phyloP scores from a whole-genome alignment of 371 early-diverging fungal genomes.

The Umbelopsis sp. region DNA sequence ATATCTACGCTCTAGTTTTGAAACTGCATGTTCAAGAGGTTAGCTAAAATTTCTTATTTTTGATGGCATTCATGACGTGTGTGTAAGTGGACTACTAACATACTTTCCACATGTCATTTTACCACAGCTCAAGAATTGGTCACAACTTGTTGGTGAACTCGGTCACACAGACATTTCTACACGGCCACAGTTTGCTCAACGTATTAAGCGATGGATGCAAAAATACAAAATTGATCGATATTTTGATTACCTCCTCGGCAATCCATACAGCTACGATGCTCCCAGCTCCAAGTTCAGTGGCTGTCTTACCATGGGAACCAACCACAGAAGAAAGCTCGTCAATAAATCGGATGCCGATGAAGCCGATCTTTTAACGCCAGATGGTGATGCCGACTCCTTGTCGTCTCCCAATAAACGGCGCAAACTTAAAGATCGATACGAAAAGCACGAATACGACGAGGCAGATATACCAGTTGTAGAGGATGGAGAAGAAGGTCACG shows the following conservation, averaged over 20 bases:
- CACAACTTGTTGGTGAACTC: conserved; percentile 51
- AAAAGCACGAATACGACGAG: conserved; percentile 15
- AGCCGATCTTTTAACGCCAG: neutral
- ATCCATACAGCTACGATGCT: conserved; percentile 39
- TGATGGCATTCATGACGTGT: neutral
- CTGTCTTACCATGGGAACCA: conserved; percentile 51
- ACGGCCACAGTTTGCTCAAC: conserved; percentile 54
- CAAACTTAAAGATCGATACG: conserved; percentile 6
- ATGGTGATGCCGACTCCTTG: neutral
- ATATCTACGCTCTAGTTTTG: conserved; percentile 47
- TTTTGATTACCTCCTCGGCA: conserved; percentile 54
- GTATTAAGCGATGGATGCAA: conserved; percentile 57
- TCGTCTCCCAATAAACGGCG: conserved; percentile 8
- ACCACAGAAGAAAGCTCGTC: conserved; percentile 36
- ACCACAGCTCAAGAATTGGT: conserved; percentile 54
- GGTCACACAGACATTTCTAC: conserved; percentile 47
- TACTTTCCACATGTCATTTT: neutral
- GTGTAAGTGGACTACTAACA: neutral
- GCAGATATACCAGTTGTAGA: conserved; percentile 16
- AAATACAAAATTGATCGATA: conserved; percentile 53
- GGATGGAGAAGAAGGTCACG: conserved; percentile 12
- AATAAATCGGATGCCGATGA: conserved; percentile 14
- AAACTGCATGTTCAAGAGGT: conserved; percentile 51
- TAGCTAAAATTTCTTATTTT: conserved; percentile 3
- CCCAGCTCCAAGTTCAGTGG: conserved; percentile 39